Conservation (phyloP, 2,329 filamentous ascomycete species). For the Colletotrichum paranaense region DNA sequence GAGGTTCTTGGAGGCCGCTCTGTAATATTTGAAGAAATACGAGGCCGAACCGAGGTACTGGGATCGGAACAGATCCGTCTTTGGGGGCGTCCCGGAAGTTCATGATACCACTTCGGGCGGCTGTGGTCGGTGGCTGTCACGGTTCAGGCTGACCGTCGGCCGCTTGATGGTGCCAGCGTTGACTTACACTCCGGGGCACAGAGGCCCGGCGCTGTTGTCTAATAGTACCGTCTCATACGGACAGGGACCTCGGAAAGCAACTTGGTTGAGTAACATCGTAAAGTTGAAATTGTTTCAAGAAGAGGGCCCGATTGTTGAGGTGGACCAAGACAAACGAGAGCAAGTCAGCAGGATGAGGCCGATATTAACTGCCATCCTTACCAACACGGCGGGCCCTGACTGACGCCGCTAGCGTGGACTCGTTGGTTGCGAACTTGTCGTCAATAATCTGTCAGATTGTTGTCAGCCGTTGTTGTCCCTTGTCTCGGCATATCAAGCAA, state of each 20-base stretch:
- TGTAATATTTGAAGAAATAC: not conserved
- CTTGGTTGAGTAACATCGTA: not conserved
- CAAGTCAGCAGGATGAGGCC: constrained; percentile 5
- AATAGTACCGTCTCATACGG: not conserved
- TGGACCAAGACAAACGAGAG: not conserved
- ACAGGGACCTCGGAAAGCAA: not conserved
- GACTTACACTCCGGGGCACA: not conserved
- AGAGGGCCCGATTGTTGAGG: not conserved
- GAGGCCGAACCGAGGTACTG: not conserved
- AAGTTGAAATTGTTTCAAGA: not conserved
- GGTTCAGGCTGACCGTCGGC: constrained; percentile 12
- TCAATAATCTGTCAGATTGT: not conserved
- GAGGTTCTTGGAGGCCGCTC: not conserved
- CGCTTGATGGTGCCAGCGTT: not conserved
- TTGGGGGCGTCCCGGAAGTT: not conserved
- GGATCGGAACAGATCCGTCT: not conserved
- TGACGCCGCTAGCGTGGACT: not conserved
- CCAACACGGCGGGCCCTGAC: not conserved
- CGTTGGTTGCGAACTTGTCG: not conserved
- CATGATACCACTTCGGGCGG: constrained; percentile 5
- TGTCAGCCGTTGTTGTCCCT: constrained; percentile 1
- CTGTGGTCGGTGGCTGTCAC: constrained; percentile 11
- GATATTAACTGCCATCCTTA: constrained; percentile 14
- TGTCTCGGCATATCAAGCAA: constrained; percentile 2
- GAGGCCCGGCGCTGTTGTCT: not conserved